A percentile compares a stretch with the other conserved stretches of the same genome.
Evolutionary conservation across 106 monocot species (phyloP).

Genomic region (Apostasia shenzhenica): DNA sequence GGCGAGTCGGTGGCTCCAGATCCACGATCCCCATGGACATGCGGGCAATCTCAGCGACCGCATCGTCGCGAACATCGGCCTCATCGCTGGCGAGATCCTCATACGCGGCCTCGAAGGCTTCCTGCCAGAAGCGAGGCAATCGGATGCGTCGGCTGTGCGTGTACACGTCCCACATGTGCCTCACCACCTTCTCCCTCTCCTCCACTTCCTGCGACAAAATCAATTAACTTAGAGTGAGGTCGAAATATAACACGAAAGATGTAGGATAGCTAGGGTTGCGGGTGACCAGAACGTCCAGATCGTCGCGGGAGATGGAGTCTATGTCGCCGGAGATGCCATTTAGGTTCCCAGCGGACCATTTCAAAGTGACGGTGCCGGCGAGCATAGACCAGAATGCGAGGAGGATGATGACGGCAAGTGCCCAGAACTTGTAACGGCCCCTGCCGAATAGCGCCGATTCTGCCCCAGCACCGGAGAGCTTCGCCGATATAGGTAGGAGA

Average conservation of each 20-base stretch:
- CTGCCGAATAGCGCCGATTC: conserved; percentile 31
- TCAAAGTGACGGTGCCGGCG: conserved; percentile 79
- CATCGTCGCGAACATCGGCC: conserved; percentile 29
- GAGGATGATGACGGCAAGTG: conserved; percentile 71
- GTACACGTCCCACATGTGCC: conserved; percentile 93
- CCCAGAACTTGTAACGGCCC: conserved; percentile 85
- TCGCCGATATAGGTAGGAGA: conserved; percentile 22
- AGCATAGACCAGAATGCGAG: conserved; percentile 97
- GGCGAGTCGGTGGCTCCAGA: conserved; percentile 32
- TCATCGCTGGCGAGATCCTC: conserved; percentile 78
- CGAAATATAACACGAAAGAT: not conserved
- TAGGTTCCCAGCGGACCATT: conserved; percentile 59
- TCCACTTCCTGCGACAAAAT: conserved; percentile 58
- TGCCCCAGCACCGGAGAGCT: conserved; percentile 10
- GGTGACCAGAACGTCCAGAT: conserved; percentile 75
- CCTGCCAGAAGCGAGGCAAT: conserved; percentile 84
- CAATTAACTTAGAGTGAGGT: not conserved
- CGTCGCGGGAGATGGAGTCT: conserved; percentile 28
- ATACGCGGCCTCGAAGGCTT: conserved; percentile 90
- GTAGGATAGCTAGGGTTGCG: not conserved
- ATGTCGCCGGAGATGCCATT: conserved; percentile 27
- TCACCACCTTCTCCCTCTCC: conserved; percentile 91
- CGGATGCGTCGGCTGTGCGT: conserved; percentile 47
- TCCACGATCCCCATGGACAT: conserved; percentile 75
- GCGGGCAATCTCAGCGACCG: conserved; percentile 74